These are phyloP conservation scores for Dendrocalamus latiflorus DNA, from an alignment of 202 grass and related monocot genomes.

Conservation along the genomic window DNA sequence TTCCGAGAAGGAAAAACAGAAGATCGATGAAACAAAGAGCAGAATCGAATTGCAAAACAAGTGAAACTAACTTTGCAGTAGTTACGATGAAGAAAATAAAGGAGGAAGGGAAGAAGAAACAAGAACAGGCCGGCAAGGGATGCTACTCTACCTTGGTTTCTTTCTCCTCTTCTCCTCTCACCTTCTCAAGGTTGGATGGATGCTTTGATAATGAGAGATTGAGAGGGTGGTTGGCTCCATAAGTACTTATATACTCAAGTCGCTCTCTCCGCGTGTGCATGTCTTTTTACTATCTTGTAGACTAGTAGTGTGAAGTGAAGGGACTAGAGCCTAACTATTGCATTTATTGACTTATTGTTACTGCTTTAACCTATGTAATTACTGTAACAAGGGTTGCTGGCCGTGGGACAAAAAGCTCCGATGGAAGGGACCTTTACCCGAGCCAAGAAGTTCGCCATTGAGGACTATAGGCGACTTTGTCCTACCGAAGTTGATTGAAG, in stretches of 20 bases:
- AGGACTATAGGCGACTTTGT: no score
- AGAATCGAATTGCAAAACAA: not conserved
- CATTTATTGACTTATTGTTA: not conserved
- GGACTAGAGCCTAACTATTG: not conserved
- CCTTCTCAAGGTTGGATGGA: slow-evolving; percentile 17
- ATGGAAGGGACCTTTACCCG: no score
- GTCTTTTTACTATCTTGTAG: not conserved
- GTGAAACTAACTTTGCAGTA: not conserved
- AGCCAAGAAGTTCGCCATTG: no score
- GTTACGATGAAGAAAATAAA: not conserved
- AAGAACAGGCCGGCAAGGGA: not conserved
- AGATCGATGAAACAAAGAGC: not conserved
- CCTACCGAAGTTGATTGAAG: no score
- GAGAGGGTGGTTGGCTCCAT: slow-evolving; percentile 19
- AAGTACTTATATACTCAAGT: slow-evolving; percentile 22
- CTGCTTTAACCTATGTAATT: not conserved
- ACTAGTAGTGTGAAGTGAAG: not conserved
- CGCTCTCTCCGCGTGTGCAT: not conserved
- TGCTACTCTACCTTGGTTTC: not conserved
- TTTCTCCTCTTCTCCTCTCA: slow-evolving; percentile 1
- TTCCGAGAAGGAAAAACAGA: not conserved
- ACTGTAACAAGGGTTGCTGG: no score
- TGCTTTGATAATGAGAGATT: slow-evolving; percentile 35
- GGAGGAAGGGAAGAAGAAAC: not conserved
- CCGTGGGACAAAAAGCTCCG: no score